Conservation (phyloP, 2,329 filamentous ascomycete species). For the Mycocentrospora acerina region DNA sequence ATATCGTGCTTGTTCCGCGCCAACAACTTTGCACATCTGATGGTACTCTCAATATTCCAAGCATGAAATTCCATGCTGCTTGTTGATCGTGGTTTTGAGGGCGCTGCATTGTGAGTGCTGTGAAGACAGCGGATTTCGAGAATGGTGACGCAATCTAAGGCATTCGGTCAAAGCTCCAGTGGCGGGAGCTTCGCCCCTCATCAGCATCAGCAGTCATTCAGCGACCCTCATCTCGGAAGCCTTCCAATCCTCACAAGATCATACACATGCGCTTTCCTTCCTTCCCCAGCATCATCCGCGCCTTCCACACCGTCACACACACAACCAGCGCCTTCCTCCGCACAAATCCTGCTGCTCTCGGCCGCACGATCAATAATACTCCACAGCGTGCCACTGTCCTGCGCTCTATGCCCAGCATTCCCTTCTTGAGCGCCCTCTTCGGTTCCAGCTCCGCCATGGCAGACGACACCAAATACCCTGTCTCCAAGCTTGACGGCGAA, state of each 20-base stretch:
- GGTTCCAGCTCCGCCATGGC: conserved; percentile 53
- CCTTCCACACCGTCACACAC: conserved; percentile 50
- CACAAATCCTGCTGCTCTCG: conserved; percentile 38
- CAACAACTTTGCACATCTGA: too few relatives aligned
- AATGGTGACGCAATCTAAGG: conserved; percentile 36
- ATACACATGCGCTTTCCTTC: conserved; percentile 52
- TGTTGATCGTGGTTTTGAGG: too few relatives aligned
- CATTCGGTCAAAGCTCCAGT: conserved; percentile 19
- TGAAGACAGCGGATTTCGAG: background rate
- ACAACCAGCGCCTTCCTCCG: conserved; percentile 38
- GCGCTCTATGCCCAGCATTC: conserved; percentile 71
- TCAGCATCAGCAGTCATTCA: conserved; percentile 15
- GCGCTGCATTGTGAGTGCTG: too few relatives aligned
- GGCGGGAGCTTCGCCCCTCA: conserved; percentile 29
- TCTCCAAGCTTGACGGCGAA: conserved; percentile 77
- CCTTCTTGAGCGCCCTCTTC: conserved; percentile 78
- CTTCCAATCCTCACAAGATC: conserved; percentile 7
- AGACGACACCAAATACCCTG: conserved; percentile 71
- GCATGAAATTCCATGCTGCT: too few relatives aligned
- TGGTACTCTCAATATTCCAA: too few relatives aligned
- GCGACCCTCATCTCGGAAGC: conserved; percentile 3
- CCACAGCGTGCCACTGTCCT: conserved; percentile 30
- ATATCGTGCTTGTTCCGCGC: too few relatives aligned
- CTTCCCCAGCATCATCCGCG: conserved; percentile 50
- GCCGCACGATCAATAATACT: conserved; percentile 29